Percentiles rank a stretch among this genome's conserved stretches.
phyloP scores from a whole-genome alignment of 768 basidiomycete species.

The Sarcomyxa edulis region DNA sequence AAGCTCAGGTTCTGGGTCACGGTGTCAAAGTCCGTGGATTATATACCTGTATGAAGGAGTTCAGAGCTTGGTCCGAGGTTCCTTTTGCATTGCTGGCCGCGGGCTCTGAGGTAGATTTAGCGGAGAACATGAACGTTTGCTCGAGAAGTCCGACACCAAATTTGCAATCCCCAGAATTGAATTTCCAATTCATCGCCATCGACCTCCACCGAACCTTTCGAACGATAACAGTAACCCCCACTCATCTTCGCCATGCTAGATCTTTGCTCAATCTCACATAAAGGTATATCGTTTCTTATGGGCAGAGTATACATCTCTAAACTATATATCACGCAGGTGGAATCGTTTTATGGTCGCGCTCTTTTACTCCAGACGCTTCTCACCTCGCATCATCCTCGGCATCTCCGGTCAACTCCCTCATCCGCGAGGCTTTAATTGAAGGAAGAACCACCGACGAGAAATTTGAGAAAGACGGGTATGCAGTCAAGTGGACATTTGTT shows the following conservation, averaged over 20 bases:
- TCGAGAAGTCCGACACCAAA: no score
- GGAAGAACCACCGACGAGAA: slow-evolving; percentile 76
- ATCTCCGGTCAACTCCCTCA: slow-evolving; percentile 84
- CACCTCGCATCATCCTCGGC: slow-evolving; percentile 62
- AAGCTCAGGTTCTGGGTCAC: no score
- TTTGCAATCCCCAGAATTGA: no score
- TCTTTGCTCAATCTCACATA: slow-evolving; percentile 93
- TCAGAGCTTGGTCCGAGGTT: no score
- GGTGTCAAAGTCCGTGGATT: no score
- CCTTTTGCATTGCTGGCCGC: no score
- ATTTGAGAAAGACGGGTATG: slow-evolving; percentile 92
- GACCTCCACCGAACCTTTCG: background rate
- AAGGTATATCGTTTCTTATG: slow-evolving; percentile 44
- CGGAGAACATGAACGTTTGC: no score
- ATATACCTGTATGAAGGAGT: no score
- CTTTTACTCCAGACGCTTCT: slow-evolving; percentile 85
- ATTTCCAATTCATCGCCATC: background rate
- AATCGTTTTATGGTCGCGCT: slow-evolving; percentile 89
- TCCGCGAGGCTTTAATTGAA: slow-evolving; percentile 89
- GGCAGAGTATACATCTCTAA: background rate
- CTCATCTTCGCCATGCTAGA: slow-evolving; percentile 58
- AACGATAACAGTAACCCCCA: background rate
- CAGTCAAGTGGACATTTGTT: slow-evolving; percentile 90
- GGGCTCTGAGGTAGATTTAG: no score
- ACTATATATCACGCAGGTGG: slow-evolving; percentile 53